These are phyloP conservation scores for Lactarius trivialis DNA, from an alignment of 768 basidiomycete genomes.

Conservation along the genomic window DNA sequence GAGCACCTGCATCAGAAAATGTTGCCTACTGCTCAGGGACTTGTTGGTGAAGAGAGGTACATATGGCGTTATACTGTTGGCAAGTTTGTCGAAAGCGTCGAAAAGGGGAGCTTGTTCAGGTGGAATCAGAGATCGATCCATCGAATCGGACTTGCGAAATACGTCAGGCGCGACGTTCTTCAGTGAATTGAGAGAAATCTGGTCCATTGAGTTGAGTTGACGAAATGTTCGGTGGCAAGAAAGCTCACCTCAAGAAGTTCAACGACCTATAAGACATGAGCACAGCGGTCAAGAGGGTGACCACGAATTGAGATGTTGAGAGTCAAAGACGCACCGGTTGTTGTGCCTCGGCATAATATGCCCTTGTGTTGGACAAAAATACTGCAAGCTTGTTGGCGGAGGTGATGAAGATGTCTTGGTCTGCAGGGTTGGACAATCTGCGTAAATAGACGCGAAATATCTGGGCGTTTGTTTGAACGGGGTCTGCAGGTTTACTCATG, in stretches of 20 bases:
- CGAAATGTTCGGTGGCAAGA: neutral
- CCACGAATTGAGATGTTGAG: neutral
- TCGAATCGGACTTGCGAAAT: constrained; percentile 3
- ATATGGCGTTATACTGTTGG: constrained; percentile 5
- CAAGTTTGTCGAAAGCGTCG: constrained; percentile 10
- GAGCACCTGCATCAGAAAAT: neutral
- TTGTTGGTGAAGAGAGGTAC: neutral
- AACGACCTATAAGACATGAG: constrained; percentile 5
- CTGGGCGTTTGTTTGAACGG: constrained; percentile 12
- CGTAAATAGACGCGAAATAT: constrained; percentile 12
- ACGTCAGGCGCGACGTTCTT: constrained; percentile 10
- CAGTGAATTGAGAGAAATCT: constrained; percentile 8
- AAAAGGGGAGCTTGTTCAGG: constrained; percentile 9
- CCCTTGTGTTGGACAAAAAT: constrained; percentile 6
- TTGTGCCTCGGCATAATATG: constrained; percentile 13
- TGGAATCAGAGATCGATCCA: constrained; percentile 4
- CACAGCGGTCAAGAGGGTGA: neutral
- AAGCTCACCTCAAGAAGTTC: constrained; percentile 14
- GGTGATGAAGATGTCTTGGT: constrained; percentile 5
- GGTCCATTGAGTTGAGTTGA: neutral
- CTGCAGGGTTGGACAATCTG: constrained; percentile 6
- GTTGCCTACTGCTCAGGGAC: constrained; percentile 4
- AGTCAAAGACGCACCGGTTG: neutral
- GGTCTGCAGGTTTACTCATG: constrained; percentile 5
- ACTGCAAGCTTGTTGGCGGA: constrained; percentile 1